Evolutionary conservation across 495 filamentous ascomycete genomes (phyloP).

Genomic region (Opeltia flavorubescens): DNA sequence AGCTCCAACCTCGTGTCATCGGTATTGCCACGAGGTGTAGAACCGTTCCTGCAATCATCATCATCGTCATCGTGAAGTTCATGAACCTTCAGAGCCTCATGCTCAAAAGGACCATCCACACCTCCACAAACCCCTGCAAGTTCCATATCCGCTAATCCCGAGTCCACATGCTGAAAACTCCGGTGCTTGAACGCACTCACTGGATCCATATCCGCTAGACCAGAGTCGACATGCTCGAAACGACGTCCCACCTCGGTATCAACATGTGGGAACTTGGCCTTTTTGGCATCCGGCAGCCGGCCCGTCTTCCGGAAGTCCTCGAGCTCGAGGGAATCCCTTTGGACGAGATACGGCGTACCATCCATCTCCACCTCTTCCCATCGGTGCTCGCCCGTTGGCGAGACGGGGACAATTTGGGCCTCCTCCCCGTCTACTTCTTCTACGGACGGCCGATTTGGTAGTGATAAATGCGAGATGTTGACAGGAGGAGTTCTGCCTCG

Average conservation of each 20-base stretch:
- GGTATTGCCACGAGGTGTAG: conserved; percentile 3
- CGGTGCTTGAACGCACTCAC: not conserved
- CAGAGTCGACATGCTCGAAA: not conserved
- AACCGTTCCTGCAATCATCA: not conserved
- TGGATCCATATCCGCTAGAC: not conserved
- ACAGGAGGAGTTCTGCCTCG: not conserved
- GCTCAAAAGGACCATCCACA: too few relatives aligned
- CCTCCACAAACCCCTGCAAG: conserved; percentile 5
- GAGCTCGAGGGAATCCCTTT: conserved; percentile 8
- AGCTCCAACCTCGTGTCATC: not conserved
- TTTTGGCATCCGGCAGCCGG: not conserved
- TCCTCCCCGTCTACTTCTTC: not conserved
- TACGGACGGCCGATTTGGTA: not conserved
- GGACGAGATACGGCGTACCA: conserved; percentile 11
- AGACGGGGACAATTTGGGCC: conserved; percentile 11
- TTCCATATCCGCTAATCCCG: conserved; percentile 15
- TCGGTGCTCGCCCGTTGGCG: conserved; percentile 7
- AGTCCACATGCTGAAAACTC: conserved; percentile 10
- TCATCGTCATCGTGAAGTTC: not conserved
- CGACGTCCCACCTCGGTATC: not conserved
- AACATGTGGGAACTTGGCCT: not conserved
- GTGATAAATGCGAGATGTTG: not conserved
- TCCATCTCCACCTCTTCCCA: conserved; percentile 11
- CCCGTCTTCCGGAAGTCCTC: conserved; percentile 4
- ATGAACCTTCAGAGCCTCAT: not conserved